phyloP scores from a whole-genome alignment of 2,329 filamentous ascomycete genomes.

The Byssochlamys sp. region DNA sequence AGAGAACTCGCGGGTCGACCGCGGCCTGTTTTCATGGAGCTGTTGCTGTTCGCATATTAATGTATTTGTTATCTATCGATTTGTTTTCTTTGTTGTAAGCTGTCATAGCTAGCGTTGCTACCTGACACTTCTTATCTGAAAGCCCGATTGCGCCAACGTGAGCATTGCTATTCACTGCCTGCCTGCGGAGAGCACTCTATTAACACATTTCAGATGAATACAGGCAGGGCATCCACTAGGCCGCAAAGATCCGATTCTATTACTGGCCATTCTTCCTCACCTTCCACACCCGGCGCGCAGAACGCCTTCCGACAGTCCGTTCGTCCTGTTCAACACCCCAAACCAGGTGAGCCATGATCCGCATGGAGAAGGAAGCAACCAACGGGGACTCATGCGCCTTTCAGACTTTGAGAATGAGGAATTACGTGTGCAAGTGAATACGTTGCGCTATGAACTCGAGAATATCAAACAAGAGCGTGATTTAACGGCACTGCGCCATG shows the following conservation, averaged over 20 bases:
- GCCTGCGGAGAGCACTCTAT: not conserved
- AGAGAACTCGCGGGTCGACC: not conserved
- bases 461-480: conserved; percentile 82
- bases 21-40: not conserved
- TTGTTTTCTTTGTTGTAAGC: not conserved
- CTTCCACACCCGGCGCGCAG: conserved; percentile 22
- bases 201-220: conserved; percentile 23
- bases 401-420: conserved; percentile 56
- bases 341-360: conserved; percentile 25
- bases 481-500: conserved; percentile 64
- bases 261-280: conserved; percentile 42
- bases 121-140: not conserved
- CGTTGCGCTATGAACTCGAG: conserved; percentile 76
- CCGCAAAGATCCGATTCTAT: conserved; percentile 54
- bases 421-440: conserved; percentile 79
- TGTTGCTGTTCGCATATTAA: not conserved
- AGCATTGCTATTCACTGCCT: not conserved
- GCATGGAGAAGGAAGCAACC: not conserved
- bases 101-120: not conserved
- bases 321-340: conserved; percentile 23
- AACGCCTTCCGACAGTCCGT: conserved; percentile 29
- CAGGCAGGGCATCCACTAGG: conserved; percentile 33
- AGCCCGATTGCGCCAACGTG: not conserved
- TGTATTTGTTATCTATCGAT: not conserved
- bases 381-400: not conserved